phyloP scores from a whole-genome alignment of 305 asterid species.

The Solanum hybrid region DNA sequence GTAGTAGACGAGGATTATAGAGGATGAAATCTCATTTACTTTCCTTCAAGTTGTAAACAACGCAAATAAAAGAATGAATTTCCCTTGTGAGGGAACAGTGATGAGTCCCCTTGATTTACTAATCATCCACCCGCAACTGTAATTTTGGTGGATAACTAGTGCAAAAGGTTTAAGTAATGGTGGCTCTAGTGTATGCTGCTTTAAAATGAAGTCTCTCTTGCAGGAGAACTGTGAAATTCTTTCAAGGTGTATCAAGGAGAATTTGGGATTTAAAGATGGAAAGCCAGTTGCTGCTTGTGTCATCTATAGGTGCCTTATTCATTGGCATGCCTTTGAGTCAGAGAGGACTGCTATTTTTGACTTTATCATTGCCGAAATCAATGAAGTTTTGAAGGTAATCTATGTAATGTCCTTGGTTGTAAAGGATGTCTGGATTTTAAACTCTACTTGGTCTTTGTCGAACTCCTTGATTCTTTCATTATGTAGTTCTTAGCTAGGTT shows the following conservation, averaged over 20 bases:
- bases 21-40: neutral
- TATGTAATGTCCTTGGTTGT: neutral
- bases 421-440: neutral
- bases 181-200: neutral
- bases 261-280: slow-evolving; percentile 84
- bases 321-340: slow-evolving; percentile 92
- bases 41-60: neutral
- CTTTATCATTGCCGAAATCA: slow-evolving; percentile 70
- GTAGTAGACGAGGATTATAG: neutral
- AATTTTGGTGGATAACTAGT: neutral
- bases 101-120: neutral
- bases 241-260: slow-evolving; percentile 79
- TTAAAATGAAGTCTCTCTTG: slow-evolving; percentile 3
- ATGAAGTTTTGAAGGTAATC: slow-evolving; percentile 71
- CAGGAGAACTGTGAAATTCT: slow-evolving; percentile 78
- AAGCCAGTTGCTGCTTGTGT: slow-evolving; percentile 91
- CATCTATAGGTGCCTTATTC: slow-evolving; percentile 86
- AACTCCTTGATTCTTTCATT: neutral
- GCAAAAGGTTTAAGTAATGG: neutral
- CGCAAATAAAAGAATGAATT: neutral
- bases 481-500: neutral
- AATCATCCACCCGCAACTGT: neutral
- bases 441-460: neutral
- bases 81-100: neutral
- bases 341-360: slow-evolving; percentile 89